Base-by-base conservation (phyloP, 805 yeast genomes). In the Isabelozyma pseudorhagii region DNA sequence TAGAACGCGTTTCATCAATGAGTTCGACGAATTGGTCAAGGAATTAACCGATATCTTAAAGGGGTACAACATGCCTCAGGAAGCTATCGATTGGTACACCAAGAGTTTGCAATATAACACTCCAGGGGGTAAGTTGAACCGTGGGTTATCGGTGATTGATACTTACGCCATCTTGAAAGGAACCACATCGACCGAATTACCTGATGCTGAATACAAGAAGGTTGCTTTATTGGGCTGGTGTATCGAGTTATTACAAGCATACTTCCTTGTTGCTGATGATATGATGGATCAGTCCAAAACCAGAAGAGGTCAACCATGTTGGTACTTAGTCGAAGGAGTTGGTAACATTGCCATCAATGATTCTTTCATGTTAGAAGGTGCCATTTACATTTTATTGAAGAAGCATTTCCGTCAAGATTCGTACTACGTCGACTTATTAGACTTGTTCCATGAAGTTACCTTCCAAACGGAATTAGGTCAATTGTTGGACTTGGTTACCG, bases 381-480 rank as follows among this genome's bases (percentile, higher is more conserved):
- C 96, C 43, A 91, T 94, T 59, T 94, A 94, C 73, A 75, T 90
- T 52, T 73, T 94, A 54, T 80, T 94, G 72, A 92, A 91, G 78
- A 89, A 86, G 67, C 86, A 94, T 69, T 94, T 94, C 85, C 84
- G 82, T 61, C 60, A 75, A 42, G 97, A 92, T 56, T 48, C 82
- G 5, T 93, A 89, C 75, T 94, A 94, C 65, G 87, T 89, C 47
- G 97, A 94, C 62, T 77, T 94, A 53, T 71, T 94, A 56, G 99
- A 94, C 69, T 79, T 94, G 60, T 91, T 92, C 83, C 99, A 94
- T 67, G 98, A 93, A 67, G 93, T 91, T 50, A 93, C 99, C 34
- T 90, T 93, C 82, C 96, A 91, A 74, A 94, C 99, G 10, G 99
- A 94, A 71, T 79, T 93, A 63, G 99, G 99, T 58, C 99, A 94